phyloP scores from a whole-genome alignment of 495 filamentous ascomycete genomes.

The Sabuloglossum arenarium region DNA sequence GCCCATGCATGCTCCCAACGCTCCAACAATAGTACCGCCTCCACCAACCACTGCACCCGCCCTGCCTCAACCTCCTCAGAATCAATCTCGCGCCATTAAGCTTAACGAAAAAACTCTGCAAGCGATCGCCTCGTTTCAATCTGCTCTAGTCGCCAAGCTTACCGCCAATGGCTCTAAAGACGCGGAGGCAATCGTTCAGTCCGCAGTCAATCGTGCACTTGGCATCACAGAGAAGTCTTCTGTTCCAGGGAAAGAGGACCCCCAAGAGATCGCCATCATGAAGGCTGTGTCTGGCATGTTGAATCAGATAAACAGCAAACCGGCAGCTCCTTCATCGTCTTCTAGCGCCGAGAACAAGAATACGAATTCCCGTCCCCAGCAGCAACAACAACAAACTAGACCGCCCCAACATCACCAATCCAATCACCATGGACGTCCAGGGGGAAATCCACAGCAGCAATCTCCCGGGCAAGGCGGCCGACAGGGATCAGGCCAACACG shows the following conservation, averaged over 20 bases:
- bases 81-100: background rate
- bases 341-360: background rate
- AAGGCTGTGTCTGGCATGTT: slow-evolving; percentile 2
- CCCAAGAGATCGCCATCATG: slow-evolving; percentile 5
- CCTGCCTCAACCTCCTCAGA: background rate
- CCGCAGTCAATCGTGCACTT: slow-evolving; percentile 3
- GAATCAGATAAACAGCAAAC: slow-evolving; percentile 1
- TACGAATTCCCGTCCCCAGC: background rate
- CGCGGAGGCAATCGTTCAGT: background rate
- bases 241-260: slow-evolving; percentile 3
- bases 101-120: background rate
- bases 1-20: background rate
- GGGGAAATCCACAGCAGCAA: background rate
- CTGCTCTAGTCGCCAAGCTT: background rate
- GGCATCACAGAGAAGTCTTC: slow-evolving; percentile 1
- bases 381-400: background rate
- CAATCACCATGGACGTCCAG: background rate
- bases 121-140: slow-evolving; percentile 3
- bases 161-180: background rate
- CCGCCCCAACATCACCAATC: background rate
- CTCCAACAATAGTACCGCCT: background rate
- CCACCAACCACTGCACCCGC: background rate
- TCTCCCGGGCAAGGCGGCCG: background rate
- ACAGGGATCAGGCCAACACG: background rate
- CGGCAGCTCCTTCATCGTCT: background rate